Conservation (phyloP, 768 basidiomycete genomes). For the Tubosaeta sp. region DNA sequence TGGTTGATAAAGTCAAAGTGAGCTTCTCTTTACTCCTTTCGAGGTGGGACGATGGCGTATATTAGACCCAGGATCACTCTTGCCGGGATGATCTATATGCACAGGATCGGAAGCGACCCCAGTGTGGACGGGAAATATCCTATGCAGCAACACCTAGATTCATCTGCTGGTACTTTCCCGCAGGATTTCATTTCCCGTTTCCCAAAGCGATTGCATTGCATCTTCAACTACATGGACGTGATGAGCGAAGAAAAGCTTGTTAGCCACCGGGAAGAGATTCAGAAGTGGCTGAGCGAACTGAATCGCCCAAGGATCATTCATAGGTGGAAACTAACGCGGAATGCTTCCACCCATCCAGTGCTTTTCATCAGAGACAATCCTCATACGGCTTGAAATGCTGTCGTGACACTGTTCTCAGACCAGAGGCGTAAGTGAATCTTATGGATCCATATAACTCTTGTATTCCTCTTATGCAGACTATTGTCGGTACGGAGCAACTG, state of each 20-base stretch:
- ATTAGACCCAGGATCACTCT: constrained; percentile 7
- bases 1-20: too few relatives aligned
- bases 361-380: not conserved
- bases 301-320: too few relatives aligned
- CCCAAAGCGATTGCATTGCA: constrained; percentile 1
- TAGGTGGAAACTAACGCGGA: not conserved
- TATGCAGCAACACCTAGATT: constrained; percentile 5
- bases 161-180: constrained; percentile 8
- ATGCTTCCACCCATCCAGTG: not conserved
- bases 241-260: rapidly evolving
- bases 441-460: too few relatives aligned
- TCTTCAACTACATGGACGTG: constrained; percentile 3
- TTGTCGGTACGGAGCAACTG: too few relatives aligned
- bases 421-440: too few relatives aligned
- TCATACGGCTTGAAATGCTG: constrained; percentile 9
- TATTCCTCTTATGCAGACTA: too few relatives aligned
- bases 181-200: not conserved
- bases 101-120: constrained; percentile 7
- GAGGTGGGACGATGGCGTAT: too few relatives aligned
- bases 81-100: constrained; percentile 15
- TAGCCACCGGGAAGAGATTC: not conserved
- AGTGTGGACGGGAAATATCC: rapidly evolving
- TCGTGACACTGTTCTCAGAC: constrained; percentile 5
- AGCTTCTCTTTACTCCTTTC: too few relatives aligned
- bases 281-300: not conserved